Evolutionary conservation across 1,284 basidiomycete genomes (phyloP), one percentile per base, ranked within the genome.

Genomic region (Tylopilus orsonianus): DNA sequence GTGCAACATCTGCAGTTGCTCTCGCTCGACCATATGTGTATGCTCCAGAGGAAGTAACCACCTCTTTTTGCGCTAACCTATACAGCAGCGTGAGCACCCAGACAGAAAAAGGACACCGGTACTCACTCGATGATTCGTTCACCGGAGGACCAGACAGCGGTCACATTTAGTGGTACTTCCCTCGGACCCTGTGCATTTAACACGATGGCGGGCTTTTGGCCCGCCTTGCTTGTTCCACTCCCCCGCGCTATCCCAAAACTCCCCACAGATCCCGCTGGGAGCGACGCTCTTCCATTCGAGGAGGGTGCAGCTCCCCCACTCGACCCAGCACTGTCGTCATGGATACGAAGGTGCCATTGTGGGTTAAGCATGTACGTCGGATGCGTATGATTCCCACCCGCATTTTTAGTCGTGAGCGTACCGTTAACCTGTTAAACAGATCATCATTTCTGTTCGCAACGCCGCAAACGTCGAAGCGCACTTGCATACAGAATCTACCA

Each of bases 341-440:
- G 68, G 12, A 95, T 69, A 3, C 66, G 73, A 4, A 97, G 69
- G 41, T 77, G 74, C 65, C 90, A 97, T 63, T 97, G 93, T 0
- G 95, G 95, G 62, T 98, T 98, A 49, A 80, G 70, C 81, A 95
- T 87, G 69, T 91, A 97, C 0, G 87, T 85, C 1, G 90, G 79
- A 56, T 83, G 76, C 0, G 80, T 80, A 40, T 83, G 79, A 60
- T 94, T 94, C 0, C 95, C 95, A 0, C 95, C 95, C 0, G 90
- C 81, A 9, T 81, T 89, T 53, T 84, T 85, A 35, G 71, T 77
- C 0, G 83, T 86, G 58, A 96, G 78, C 0, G 71, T 61, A 3
- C 83, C 86, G 0, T 78, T 70, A 8, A 87, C 59, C 89, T 90
- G 49, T 32, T 24, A 49, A 30, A 24, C 8, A 36, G 26, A 41